A percentile compares a stretch with the other conserved stretches of the same genome.
Evolutionary conservation across 2,329 filamentous ascomycete species (phyloP).

Genomic region (Fusarium sterilihyphosum): DNA sequence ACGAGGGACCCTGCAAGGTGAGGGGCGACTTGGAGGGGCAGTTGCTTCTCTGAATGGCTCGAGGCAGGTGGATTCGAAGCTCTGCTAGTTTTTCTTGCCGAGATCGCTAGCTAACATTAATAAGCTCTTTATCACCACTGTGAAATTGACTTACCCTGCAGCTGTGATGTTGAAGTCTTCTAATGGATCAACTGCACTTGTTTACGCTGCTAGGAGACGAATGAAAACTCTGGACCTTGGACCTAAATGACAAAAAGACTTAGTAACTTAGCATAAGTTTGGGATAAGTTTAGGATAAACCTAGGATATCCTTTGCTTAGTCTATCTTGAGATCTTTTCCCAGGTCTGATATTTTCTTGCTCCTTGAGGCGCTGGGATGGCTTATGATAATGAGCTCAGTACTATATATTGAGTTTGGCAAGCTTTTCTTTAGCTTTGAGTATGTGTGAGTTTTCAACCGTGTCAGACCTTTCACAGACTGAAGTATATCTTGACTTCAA

Average conservation of each 20-base stretch:
- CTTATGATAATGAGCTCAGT: not conserved
- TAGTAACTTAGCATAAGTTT: too few relatives aligned
- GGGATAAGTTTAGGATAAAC: too few relatives aligned
- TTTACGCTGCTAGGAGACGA: too few relatives aligned
- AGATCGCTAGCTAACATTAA: not conserved
- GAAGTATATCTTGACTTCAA: constrained; percentile 72
- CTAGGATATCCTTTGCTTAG: too few relatives aligned
- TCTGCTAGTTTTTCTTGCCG: constrained; percentile 12
- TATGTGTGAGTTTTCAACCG: not conserved
- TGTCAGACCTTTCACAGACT: constrained; percentile 43
- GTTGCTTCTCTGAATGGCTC: constrained; percentile 3
- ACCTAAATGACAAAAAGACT: too few relatives aligned
- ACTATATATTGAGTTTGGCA: not conserved
- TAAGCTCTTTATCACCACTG: not conserved
- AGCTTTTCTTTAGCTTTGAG: not conserved
- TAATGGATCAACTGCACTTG: not conserved
- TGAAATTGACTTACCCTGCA: not conserved
- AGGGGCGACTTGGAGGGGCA: constrained; percentile 28
- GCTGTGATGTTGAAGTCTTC: too few relatives aligned
- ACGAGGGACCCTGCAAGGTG: constrained; percentile 33
- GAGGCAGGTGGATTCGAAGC: constrained; percentile 2
- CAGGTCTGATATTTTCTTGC: too few relatives aligned
- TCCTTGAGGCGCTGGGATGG: too few relatives aligned
- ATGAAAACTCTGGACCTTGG: too few relatives aligned
- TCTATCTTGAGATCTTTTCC: too few relatives aligned